Evolutionary conservation across 2,329 filamentous ascomycete species (phyloP).

Genomic region (Dothistroma pini): DNA sequence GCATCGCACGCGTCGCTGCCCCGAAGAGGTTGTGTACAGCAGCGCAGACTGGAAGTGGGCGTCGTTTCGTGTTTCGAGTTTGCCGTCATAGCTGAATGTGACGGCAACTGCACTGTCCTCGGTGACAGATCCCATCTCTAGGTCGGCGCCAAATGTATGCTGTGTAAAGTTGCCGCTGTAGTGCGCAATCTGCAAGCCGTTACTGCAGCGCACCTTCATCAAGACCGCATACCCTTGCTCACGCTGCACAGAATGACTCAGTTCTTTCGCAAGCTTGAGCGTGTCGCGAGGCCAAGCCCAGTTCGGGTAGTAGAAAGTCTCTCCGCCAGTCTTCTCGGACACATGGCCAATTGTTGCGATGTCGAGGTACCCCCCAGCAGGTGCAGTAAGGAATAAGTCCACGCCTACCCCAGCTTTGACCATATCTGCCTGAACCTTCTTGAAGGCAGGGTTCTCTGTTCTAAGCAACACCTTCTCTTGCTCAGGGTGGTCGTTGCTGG

Average conservation of each 20-base stretch:
- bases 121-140: conserved; percentile 90
- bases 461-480: conserved; percentile 87
- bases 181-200: conserved; percentile 85
- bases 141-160: conserved; percentile 88
- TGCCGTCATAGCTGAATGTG: conserved; percentile 92
- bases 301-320: conserved; percentile 96
- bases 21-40: conserved; percentile 86
- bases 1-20: conserved; percentile 86
- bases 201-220: conserved; percentile 98
- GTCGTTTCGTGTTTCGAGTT: conserved; percentile 93
- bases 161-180: conserved; percentile 98
- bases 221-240: conserved; percentile 94
- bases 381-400: conserved; percentile 92
- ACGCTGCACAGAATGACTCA: conserved; percentile 78
- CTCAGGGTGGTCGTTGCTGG: conserved; percentile 76
- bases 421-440: conserved; percentile 82
- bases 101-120: conserved; percentile 91
- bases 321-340: conserved; percentile 83
- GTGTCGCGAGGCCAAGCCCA: conserved; percentile 85
- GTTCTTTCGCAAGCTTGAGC: conserved; percentile 76
- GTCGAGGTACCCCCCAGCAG: conserved; percentile 86
- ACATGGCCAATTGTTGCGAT: conserved; percentile 89
- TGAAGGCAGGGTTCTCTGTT: conserved; percentile 85
- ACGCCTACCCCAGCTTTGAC: conserved; percentile 80
- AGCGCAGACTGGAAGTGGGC: conserved; percentile 96